These are phyloP conservation scores for Camellia oleifera DNA, from an alignment of 179 eudicot genomes.

Conservation along the genomic window DNA sequence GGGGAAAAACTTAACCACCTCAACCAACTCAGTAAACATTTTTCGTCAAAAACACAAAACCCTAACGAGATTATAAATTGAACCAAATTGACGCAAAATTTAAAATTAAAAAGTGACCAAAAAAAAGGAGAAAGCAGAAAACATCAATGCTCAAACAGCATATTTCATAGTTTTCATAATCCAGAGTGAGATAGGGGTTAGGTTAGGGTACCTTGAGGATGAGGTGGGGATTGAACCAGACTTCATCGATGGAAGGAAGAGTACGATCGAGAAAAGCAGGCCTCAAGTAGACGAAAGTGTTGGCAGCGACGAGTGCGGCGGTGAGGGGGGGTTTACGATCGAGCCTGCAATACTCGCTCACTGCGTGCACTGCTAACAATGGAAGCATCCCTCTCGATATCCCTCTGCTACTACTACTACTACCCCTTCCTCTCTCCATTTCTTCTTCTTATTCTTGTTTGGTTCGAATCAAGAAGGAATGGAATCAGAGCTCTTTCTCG, in stretches of 20 bases:
- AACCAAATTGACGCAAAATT: too few relatives aligned
- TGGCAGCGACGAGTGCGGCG: slow-evolving; percentile 74
- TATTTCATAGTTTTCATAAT: neutral
- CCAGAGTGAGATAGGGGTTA: too few relatives aligned
- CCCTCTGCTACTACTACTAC: slow-evolving; percentile 33
- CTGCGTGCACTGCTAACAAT: slow-evolving; percentile 57
- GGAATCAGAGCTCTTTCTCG: neutral
- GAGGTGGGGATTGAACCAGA: slow-evolving; percentile 73
- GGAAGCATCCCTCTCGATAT: slow-evolving; percentile 39
- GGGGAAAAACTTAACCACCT: too few relatives aligned
- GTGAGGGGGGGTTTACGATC: slow-evolving; percentile 84
- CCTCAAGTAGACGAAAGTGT: slow-evolving; percentile 67
- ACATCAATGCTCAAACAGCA: neutral
- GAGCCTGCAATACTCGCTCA: slow-evolving; percentile 58
- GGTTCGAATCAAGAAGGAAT: neutral
- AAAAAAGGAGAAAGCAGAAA: too few relatives aligned
- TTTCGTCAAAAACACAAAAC: too few relatives aligned
- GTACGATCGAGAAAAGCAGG: slow-evolving; percentile 56
- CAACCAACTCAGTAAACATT: too few relatives aligned
- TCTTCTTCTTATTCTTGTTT: neutral
- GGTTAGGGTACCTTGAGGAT: slow-evolving; percentile 56
- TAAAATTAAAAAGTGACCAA: too few relatives aligned
- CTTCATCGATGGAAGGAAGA: slow-evolving; percentile 56
- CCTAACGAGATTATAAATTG: too few relatives aligned
- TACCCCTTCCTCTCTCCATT: slow-evolving; percentile 44